Evolutionary conservation across 2,329 filamentous ascomycete species (phyloP).

Genomic region (Nemania diffusa): DNA sequence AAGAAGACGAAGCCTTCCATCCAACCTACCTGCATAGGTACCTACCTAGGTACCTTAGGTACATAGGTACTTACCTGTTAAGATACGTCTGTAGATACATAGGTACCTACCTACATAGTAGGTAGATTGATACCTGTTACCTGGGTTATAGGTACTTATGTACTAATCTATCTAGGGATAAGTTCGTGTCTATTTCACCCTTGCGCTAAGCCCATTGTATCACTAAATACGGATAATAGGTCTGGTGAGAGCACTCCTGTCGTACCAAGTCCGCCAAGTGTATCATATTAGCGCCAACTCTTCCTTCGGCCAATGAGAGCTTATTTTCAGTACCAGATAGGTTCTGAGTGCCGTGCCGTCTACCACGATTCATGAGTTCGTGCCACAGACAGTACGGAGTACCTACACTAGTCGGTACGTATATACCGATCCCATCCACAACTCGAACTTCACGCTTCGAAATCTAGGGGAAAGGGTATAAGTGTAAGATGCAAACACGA

Average conservation of each 20-base stretch:
- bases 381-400: neutral
- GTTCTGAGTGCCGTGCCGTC: neutral
- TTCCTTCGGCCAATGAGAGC: slow-evolving; percentile 6
- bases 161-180: neutral
- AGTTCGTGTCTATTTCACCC: neutral
- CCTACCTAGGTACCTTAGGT: neutral
- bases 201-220: no score
- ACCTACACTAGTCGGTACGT: neutral
- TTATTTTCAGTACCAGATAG: neutral
- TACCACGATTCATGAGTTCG: neutral
- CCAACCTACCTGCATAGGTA: neutral
- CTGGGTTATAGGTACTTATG: neutral
- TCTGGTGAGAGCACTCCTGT: neutral
- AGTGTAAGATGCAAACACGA: neutral
- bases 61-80: neutral
- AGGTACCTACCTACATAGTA: no score
- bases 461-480: neutral
- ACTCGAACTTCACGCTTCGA: neutral
- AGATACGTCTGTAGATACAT: no score
- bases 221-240: neutral
- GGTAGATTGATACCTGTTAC: neutral
- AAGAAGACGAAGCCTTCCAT: neutral
- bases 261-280: slow-evolving; percentile 13
- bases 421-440: neutral
- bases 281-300: slow-evolving; percentile 15